phyloP scores from a whole-genome alignment of 345 rosid species.

The Citrus inodora region DNA sequence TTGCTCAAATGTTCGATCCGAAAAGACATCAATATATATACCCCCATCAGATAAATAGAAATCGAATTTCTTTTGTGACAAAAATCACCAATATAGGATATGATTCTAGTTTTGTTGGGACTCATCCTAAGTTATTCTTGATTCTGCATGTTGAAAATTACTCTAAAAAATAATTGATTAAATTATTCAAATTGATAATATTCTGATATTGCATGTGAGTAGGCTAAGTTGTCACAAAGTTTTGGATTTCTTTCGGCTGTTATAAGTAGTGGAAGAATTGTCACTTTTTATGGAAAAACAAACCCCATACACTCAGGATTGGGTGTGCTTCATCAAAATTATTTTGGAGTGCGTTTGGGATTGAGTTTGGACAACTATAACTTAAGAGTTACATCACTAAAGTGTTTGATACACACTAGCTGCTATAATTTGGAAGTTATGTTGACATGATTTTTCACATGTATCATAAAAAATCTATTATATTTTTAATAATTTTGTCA shows the following conservation, averaged over 20 bases:
- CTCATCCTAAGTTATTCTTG: background rate
- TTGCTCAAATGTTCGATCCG: too few species aligned
- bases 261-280: slow-evolving; percentile 12
- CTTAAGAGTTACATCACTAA: too few species aligned
- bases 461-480: too few species aligned
- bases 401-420: too few species aligned
- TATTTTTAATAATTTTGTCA: too few species aligned
- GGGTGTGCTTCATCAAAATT: background rate
- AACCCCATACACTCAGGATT: background rate
- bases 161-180: background rate
- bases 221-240: background rate
- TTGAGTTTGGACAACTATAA: accelerated
- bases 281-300: background rate
- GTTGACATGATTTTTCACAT: too few species aligned
- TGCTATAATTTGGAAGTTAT: accelerated
- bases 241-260: background rate
- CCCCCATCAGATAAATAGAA: background rate
- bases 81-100: background rate
- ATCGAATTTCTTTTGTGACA: background rate
- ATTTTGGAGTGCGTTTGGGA: background rate
- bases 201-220: background rate
- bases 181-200: background rate
- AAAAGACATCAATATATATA: background rate
- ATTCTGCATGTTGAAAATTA: background rate
- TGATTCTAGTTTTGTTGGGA: slow-evolving; percentile 1